Conservation (phyloP, 2,329 filamentous ascomycete genomes). For the Aspergillus aculeatus region DNA sequence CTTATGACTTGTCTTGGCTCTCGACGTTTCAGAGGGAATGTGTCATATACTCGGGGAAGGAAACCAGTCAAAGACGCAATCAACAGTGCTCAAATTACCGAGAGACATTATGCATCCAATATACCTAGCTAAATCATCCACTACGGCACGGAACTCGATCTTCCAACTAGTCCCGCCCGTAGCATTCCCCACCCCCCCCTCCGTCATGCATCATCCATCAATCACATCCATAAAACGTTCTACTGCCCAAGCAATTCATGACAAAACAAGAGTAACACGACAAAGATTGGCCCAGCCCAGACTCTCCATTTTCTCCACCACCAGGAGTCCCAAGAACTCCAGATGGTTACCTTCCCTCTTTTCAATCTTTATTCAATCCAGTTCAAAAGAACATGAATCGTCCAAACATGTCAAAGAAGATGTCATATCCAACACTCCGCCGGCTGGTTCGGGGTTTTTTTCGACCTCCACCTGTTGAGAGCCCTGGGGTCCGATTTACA, state of each 20-base stretch:
- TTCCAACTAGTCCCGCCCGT: neutral
- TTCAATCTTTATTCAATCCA: neutral
- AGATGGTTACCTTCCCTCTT: neutral
- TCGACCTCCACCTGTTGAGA: neutral
- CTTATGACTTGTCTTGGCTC: neutral
- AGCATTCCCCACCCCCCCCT: conserved; percentile 6
- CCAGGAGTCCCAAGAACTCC: neutral
- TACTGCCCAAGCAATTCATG: conserved; percentile 12
- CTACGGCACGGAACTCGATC: conserved; percentile 1
- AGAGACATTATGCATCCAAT: conserved; percentile 22
- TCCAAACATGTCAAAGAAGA: neutral
- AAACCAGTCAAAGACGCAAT: neutral
- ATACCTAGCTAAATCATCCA: conserved; percentile 17
- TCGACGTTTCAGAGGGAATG: neutral
- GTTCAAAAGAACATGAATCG: neutral
- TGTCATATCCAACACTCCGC: neutral
- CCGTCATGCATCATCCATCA: conserved; percentile 7
- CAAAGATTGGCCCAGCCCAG: neutral
- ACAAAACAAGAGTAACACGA: conserved; percentile 13
- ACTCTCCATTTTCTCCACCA: neutral
- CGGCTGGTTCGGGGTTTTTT: neutral
- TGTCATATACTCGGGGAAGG: neutral
- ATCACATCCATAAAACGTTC: conserved; percentile 5
- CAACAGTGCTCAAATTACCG: conserved; percentile 21
- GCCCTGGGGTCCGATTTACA: neutral